Base-by-base conservation (phyloP, 805 yeast species). In the Brettanomyces custersianus region DNA sequence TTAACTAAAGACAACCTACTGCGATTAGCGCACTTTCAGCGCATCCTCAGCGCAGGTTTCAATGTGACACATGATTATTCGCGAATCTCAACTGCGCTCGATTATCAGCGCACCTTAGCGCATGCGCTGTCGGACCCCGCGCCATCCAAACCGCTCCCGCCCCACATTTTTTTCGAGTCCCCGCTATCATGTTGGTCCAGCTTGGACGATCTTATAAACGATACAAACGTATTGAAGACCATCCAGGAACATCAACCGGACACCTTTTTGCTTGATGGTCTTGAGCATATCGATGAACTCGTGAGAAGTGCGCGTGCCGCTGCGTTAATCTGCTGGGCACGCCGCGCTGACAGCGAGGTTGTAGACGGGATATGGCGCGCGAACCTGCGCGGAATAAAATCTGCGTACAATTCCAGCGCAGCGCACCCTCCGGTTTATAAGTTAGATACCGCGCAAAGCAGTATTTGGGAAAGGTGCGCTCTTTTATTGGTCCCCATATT, bases 111-210 rank as follows among this genome's bases (percentile, higher is more conserved):
- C n/a, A 12, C 3, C 17, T 13, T n/a, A 17, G 28, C 28, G 15
- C 15, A n/a, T 25, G 17, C 2, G 28, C n/a, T 25, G n/a, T 7
- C n/a, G 15, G n/a, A 25, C 15, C n/a, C n/a, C n/a, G n/a, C n/a
- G n/a, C n/a, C n/a, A n/a, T n/a, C n/a, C n/a, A 17, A 25, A 12
- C 8, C n/a, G n/a, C n/a, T n/a, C 17, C 28, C 28, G 6, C 8
- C 15, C 15, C n/a, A 13, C 2, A 25, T 25, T n/a, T 25, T 25
- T 25, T 13, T 25, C 17, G 28, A 25, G 28, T 2, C 28, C n/a
- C 71, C 74, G 0, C 50, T 70, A 3, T 55, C 55, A 11, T 57
- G 56, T 35, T 72, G 77, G 77, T 59, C 62, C 42, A 46, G 62
- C 35, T 24, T 43, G 2, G 40, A 43, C 1, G 5, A 18, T 4